A percentile compares a stretch with the other conserved stretches of the same genome.
Evolutionary conservation across 345 rosid species (phyloP).

Genomic region (Euclidium syriacum): DNA sequence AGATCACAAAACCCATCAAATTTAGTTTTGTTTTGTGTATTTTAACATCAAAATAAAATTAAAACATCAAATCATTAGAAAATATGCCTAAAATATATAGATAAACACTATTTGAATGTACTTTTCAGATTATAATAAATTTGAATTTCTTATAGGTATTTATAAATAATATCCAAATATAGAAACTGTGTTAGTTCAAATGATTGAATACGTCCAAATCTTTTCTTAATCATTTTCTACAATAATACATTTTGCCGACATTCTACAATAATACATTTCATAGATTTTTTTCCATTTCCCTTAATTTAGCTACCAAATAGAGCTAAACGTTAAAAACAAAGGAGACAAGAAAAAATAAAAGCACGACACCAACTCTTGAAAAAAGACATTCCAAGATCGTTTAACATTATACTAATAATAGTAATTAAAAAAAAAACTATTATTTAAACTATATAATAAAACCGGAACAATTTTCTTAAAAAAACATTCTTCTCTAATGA

Average conservation of each 20-base stretch:
- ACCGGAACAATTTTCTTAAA: neutral
- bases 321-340: neutral
- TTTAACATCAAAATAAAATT: too few relatives aligned
- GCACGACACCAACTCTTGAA: neutral
- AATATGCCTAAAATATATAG: too few relatives aligned
- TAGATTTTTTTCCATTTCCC: neutral
- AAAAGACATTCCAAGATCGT: constrained; percentile 6
- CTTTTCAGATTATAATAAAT: too few relatives aligned
- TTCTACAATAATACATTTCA: neutral
- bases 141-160: too few relatives aligned
- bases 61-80: too few relatives aligned
- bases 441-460: neutral
- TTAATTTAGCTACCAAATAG: neutral
- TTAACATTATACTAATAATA: neutral
- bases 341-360: neutral
- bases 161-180: too few relatives aligned
- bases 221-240: neutral
- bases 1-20: too few relatives aligned
- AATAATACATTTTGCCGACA: neutral
- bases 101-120: too few relatives aligned
- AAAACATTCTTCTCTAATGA: constrained; percentile 2
- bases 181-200: too few relatives aligned
- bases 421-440: neutral
- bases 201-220: too few relatives aligned
- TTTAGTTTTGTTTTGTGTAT: too few relatives aligned